Conservation (phyloP, 1,139 yeast species). For the Pichia sp. region DNA sequence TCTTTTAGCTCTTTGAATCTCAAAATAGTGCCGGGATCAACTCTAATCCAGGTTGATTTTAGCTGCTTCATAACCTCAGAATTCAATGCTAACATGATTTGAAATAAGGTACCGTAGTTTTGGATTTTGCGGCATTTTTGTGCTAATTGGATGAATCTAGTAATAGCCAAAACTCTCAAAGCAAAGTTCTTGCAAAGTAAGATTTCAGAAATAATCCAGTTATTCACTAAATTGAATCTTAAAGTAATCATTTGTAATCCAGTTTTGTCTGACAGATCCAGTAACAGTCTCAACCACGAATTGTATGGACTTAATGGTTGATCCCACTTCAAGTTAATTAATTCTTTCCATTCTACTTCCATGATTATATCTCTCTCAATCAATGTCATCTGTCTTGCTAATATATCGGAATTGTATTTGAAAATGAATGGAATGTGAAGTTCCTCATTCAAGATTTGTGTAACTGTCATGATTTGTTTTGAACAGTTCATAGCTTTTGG, state of each 20-base stretch:
- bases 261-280: conserved; percentile 39
- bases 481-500: conserved; percentile 23
- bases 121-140: conserved; percentile 66
- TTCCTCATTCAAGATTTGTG: conserved; percentile 37
- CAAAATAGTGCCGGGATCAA: conserved; percentile 46
- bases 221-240: conserved; percentile 81
- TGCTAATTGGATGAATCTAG: conserved; percentile 82
- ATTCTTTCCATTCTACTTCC: conserved; percentile 90
- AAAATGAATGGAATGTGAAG: conserved; percentile 77
- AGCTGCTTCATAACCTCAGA: conserved; percentile 61
- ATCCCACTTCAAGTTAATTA: conserved; percentile 74
- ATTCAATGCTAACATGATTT: conserved; percentile 78
- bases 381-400: conserved; percentile 78
- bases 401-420: conserved; percentile 57
- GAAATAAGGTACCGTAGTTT: conserved; percentile 84
- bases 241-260: conserved; percentile 86
- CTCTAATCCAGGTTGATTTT: conserved; percentile 68
- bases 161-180: conserved; percentile 63
- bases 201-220: conserved; percentile 90
- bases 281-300: conserved; percentile 80
- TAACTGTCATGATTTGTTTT: conserved; percentile 28
- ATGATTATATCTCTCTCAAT: conserved; percentile 80
- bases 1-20: conserved; percentile 54
- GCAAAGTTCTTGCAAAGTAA: conserved; percentile 57
- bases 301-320: conserved; percentile 65